Base-by-base conservation (phyloP, 2,329 filamentous ascomycete genomes). In the Emericellopsis cladophorae region DNA sequence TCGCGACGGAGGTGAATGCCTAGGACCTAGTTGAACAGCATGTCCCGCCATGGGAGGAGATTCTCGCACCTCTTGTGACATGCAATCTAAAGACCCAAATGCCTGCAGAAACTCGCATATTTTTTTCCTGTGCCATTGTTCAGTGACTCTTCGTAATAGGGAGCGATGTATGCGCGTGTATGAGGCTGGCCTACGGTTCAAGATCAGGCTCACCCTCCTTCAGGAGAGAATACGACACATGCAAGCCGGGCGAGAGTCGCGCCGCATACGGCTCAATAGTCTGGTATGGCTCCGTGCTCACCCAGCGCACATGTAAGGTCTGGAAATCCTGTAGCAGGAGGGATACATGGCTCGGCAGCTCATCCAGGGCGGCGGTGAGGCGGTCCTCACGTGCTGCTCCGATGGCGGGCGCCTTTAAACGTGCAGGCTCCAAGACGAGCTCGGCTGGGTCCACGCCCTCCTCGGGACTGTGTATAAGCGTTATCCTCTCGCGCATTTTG, bases 291-390 rank as follows among this genome's bases (percentile, higher is more conserved):
- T 54, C 51, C 3, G 76, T 64, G 12, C 78, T 75, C n/a, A 75
- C 71, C 85, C 88, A 95, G 55, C 83, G 76, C 44, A 95, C 65
- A 58, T 90, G 83, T 34, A 95, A 63, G 57, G 87, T 79, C 51
- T 81, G 74, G 47, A 74, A 76, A 51, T 74, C 67, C 41, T 71
- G 67, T 22, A 95, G 65, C 12, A 82, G 60, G 22, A 69, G 59
- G 44, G 69, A 71, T 14, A 92, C 58, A 58, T 85, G 79, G 14
- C 62, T 53, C 5, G 87, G 83, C 33, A 95, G 70, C 64, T 94
- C 86, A 38, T 79, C 68, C 16, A 88, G 62, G 31, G 73, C 70
- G 46, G 92, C 61, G 1, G 86, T 95, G 49, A 90, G 61, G 44
- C 82, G 76, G 55, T 92, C 84, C 60, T 96, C 85, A 48, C 85